Evolutionary conservation across 108 stramenopile species (phyloP), one percentile per base, ranked within the genome.

Genomic region (Schizochytrium sp.): DNA sequence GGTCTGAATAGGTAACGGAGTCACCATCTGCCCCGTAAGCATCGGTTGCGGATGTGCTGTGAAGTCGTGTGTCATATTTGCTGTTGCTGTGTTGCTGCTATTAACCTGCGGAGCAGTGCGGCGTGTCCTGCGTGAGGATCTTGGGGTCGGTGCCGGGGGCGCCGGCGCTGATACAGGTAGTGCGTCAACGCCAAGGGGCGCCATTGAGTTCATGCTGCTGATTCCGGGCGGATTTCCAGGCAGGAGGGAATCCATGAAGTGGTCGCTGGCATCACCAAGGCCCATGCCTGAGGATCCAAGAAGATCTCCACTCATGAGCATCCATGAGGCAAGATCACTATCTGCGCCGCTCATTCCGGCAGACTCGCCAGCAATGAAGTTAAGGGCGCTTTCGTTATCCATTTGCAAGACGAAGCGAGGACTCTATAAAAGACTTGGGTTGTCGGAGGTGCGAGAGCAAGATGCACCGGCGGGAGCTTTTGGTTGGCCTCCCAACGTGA

Each of bases 311-410:
- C 76, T 83, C 76, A 83, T 83, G 50, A 83, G 50, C 76, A 83
- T 49, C 76, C 76, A 83, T 38, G 50, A 55, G 50, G 76, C 53
- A 10, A 83, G 76, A 40, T 83, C 76, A 53, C 76, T 83, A 40
- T 83, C 76, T 5, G 50, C 76, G 5, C 50, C 76, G 76, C 76
- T 83, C 76, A 49, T 83, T 10, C 47, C 47, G 10, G 76, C 53
- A 38, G 76, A 55, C 76, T 49, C 76, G 49, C 76, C 76, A n/a
- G 76, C 76, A n/a, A 83, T 53, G 55, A 83, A 83, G 53, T 83
- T 83, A 53, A 83, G 76, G 7, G 76, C 76, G 53, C 53, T 83
- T 10, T 83, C 76, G 76, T 53, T 55, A 53, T 83, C 53, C 76
- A 83, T 83, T 28, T 28, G 28, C 28, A 28, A 28, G 28, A 28